phyloP scores from a whole-genome alignment of 2,329 filamentous ascomycete genomes.

The Claviceps pusilla region DNA sequence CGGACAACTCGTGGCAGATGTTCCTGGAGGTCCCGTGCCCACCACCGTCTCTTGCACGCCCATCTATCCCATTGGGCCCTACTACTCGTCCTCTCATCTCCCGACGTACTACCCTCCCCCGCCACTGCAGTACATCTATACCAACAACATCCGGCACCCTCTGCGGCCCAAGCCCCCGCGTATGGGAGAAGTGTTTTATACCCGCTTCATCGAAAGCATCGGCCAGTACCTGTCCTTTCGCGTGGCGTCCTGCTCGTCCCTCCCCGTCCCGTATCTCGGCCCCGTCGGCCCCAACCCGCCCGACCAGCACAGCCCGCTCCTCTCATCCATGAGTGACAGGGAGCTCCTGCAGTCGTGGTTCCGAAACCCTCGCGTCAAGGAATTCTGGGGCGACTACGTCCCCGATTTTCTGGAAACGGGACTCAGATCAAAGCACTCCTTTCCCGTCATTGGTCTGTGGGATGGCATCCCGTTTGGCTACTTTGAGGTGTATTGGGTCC shows the following conservation, averaged over 20 bases:
- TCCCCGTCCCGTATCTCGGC: conserved; percentile 49
- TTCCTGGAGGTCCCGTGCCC: conserved; percentile 25
- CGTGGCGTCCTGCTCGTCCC: conserved; percentile 55
- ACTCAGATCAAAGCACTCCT: conserved; percentile 57
- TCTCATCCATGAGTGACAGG: conserved; percentile 34
- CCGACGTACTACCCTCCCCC: conserved; percentile 83
- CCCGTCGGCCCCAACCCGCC: conserved; percentile 31
- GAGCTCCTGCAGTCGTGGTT: conserved; percentile 71
- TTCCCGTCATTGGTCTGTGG: conserved; percentile 87
- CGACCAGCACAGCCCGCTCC: conserved; percentile 24
- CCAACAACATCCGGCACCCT: conserved; percentile 68
- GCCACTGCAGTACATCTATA: conserved; percentile 67
- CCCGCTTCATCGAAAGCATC: conserved; percentile 67
- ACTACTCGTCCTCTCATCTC: conserved; percentile 67
- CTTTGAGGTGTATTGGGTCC: conserved; percentile 97
- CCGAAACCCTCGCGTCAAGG: conserved; percentile 65
- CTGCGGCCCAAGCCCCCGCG: conserved; percentile 75
- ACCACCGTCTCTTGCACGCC: conserved; percentile 16
- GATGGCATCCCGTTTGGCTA: conserved; percentile 92
- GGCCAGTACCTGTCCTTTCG: conserved; percentile 81
- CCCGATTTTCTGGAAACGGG: conserved; percentile 51
- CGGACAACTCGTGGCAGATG: conserved; percentile 18
- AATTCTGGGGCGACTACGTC: conserved; percentile 66
- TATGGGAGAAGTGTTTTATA: conserved; percentile 85
- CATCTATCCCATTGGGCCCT: conserved; percentile 47